Percentiles rank a stretch among this genome's conserved stretches.
Conservation (phyloP, 108 stramenopile species). For the Licmophora abbreviata region DNA sequence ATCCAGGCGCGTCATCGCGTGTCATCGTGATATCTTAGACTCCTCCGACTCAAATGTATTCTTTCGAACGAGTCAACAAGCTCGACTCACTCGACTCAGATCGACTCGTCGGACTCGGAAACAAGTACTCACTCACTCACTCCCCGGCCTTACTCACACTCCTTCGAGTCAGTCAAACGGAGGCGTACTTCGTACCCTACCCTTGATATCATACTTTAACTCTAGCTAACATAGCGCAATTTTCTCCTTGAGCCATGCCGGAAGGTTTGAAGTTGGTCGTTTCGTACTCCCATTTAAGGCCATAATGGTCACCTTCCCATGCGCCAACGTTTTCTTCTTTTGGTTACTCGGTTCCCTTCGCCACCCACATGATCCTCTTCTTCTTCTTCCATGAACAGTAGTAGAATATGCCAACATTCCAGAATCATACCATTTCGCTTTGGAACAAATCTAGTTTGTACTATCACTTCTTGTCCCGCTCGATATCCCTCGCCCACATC, state of each 20-base stretch:
- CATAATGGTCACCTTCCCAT: constrained; percentile 45
- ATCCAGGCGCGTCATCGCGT: no score
- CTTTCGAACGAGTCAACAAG: no score
- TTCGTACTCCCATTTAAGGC: constrained; percentile 30
- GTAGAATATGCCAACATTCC: constrained; percentile 42
- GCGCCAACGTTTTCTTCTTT: constrained; percentile 23
- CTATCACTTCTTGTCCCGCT: constrained; percentile 21
- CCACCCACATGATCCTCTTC: constrained; percentile 4
- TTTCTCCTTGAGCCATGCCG: constrained; percentile 31
- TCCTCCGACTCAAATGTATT: no score
- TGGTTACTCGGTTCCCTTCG: not conserved
- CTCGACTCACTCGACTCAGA: no score
- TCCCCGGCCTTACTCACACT: no score
- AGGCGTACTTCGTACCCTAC: no score
- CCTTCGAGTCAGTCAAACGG: no score
- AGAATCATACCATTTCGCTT: constrained; percentile 52
- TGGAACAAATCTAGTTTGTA: constrained; percentile 25
- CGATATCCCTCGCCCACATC: constrained; percentile 2
- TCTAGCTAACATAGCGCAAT: no score
- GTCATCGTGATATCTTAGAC: no score
- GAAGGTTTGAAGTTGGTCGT: constrained; percentile 44
- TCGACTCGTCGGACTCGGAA: no score
- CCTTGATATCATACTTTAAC: no score
- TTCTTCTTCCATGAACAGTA: constrained; percentile 5
- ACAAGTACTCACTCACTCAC: no score